Evolutionary conservation across 495 filamentous ascomycete species (phyloP).

Genomic region (Schizothecium vesticola): DNA sequence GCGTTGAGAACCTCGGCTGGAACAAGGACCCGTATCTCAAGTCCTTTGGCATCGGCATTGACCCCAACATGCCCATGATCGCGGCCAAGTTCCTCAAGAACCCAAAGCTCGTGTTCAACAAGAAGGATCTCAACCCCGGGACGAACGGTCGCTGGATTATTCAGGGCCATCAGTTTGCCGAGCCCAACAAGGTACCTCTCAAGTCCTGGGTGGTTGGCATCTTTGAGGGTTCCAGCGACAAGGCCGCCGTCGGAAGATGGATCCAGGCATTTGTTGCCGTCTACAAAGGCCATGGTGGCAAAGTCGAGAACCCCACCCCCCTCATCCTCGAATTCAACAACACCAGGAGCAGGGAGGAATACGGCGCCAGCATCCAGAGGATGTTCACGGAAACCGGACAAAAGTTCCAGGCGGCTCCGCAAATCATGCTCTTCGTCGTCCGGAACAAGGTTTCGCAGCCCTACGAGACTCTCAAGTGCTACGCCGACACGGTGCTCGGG

Average conservation of each 20-base stretch:
- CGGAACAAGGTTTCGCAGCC: slow-evolving; percentile 55
- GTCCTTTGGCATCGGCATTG: slow-evolving; percentile 64
- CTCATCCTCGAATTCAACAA: slow-evolving; percentile 14
- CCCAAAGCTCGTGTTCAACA: slow-evolving; percentile 63
- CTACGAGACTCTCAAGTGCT: slow-evolving; percentile 79
- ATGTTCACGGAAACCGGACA: neutral
- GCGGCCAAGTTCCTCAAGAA: slow-evolving; percentile 65
- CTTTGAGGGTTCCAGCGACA: slow-evolving; percentile 24
- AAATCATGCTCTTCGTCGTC: slow-evolving; percentile 70
- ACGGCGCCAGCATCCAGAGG: too few relatives aligned
- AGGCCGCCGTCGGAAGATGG: slow-evolving; percentile 50
- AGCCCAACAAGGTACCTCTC: slow-evolving; percentile 53
- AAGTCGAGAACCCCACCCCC: too few relatives aligned
- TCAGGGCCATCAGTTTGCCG: slow-evolving; percentile 67
- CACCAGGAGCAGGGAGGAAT: neutral
- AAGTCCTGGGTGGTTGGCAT: slow-evolving; percentile 62
- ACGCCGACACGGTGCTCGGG: slow-evolving; percentile 72
- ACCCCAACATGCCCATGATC: slow-evolving; percentile 52
- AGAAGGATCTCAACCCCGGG: slow-evolving; percentile 46
- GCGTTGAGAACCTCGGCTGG: slow-evolving; percentile 64
- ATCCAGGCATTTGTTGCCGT: slow-evolving; percentile 51
- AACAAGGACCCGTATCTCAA: slow-evolving; percentile 58
- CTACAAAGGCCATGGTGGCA: slow-evolving; percentile 69
- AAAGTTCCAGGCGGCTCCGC: slow-evolving; percentile 29
- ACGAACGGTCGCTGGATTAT: slow-evolving; percentile 78